Evolutionary conservation across 257 asterid genomes (phyloP).

Genomic region (Henckelia pumila): DNA sequence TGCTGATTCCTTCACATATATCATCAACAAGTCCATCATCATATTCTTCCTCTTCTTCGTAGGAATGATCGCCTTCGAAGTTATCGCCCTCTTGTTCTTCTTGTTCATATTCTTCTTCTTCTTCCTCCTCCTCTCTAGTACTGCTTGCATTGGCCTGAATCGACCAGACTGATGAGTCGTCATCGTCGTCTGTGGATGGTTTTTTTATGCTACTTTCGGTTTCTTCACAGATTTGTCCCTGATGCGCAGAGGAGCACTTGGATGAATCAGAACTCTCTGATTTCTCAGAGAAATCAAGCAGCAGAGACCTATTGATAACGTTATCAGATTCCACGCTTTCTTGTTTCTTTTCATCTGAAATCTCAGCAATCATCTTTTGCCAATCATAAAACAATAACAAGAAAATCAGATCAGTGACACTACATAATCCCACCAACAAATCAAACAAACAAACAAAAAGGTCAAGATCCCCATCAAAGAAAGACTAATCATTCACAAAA

Average conservation of each 20-base stretch:
- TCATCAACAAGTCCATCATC: constrained; percentile 41
- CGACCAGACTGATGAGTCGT: constrained; percentile 22
- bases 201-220: background rate
- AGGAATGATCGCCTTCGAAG: background rate
- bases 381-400: background rate
- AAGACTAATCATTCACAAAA: constrained; percentile 7
- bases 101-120: constrained; percentile 1
- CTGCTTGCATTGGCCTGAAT: background rate
- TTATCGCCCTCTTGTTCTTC: background rate
- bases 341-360: constrained; percentile 34
- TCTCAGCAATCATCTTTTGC: constrained; percentile 37
- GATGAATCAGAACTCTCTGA: constrained; percentile 39
- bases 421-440: too few relatives aligned
- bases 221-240: background rate
- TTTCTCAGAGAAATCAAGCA: constrained; percentile 74
- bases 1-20: constrained; percentile 70
- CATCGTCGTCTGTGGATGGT: constrained; percentile 2
- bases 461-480: background rate
- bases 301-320: constrained; percentile 64
- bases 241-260: constrained; percentile 42
- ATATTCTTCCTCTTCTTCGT: constrained; percentile 25
- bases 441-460: background rate
- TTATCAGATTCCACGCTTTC: constrained; percentile 39
- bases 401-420: background rate
- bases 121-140: constrained; percentile 20